Evolutionary conservation across 106 monocot genomes (phyloP).

Genomic region (Acanthochlamys bracteata): DNA sequence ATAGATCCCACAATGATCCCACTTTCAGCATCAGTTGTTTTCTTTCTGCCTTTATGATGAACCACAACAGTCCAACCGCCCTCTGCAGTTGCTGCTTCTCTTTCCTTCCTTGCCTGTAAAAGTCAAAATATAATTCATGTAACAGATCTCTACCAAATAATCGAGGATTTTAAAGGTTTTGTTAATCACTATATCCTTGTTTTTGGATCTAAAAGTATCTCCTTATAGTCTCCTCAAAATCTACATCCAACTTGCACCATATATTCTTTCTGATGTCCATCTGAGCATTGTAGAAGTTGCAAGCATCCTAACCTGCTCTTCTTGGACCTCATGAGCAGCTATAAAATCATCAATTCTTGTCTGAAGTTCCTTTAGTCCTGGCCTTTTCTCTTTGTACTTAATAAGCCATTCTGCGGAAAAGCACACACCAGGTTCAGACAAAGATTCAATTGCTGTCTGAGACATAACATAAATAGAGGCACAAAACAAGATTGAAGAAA

Average conservation of each 20-base stretch:
- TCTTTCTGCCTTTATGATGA: conserved; percentile 90
- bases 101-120: conserved; percentile 70
- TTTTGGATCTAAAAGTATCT: neutral
- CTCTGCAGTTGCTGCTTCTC: conserved; percentile 59
- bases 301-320: conserved; percentile 49
- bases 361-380: conserved; percentile 60
- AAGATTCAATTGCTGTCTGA: neutral
- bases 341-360: conserved; percentile 73
- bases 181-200: neutral
- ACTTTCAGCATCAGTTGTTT: conserved; percentile 82
- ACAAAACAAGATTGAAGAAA: no score
- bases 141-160: neutral
- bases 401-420: conserved; percentile 72
- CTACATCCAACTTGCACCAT: neutral
- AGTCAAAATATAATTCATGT: neutral
- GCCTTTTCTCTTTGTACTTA: conserved; percentile 63
- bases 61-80: conserved; percentile 86
- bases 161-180: neutral
- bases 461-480: no score
- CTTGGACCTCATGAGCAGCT: conserved; percentile 43
- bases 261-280: neutral
- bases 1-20: conserved; percentile 79
- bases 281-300: neutral
- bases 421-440: neutral
- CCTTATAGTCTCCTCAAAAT: neutral